Evolutionary conservation across 108 stramenopile species (phyloP).

Genomic region (Cyclotella choctawhatcheeana): DNA sequence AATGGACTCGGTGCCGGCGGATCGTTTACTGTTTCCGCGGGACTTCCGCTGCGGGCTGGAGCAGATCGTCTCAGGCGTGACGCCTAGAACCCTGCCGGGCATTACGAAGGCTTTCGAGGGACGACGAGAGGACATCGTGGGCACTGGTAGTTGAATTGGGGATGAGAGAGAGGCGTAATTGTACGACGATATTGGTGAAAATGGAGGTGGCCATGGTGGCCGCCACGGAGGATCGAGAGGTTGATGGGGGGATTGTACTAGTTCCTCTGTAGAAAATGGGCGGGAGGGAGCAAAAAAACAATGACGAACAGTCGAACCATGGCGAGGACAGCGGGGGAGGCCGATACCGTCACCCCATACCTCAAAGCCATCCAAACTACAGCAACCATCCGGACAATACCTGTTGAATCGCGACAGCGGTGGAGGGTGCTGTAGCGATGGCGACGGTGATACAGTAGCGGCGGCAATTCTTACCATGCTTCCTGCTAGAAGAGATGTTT

Average conservation of each 20-base stretch:
- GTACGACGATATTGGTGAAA: background rate
- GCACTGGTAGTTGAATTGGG: background rate
- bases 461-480: background rate
- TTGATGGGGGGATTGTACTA: background rate
- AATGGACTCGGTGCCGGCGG: too few species aligned
- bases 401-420: background rate
- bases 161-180: background rate
- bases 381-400: background rate
- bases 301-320: background rate
- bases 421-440: background rate
- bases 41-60: too few species aligned
- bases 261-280: background rate
- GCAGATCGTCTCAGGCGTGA: too few species aligned
- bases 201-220: constrained; percentile 3
- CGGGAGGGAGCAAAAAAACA: background rate
- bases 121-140: background rate
- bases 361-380: background rate
- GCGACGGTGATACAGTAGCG: background rate
- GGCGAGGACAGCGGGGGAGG: background rate
- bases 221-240: background rate
- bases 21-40: too few species aligned
- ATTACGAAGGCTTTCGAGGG: too few species aligned
- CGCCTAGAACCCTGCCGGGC: too few species aligned
- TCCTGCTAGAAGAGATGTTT: background rate
- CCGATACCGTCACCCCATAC: background rate